Base-by-base conservation (phyloP, 257 asterid genomes). In the Perilla frutescens region DNA sequence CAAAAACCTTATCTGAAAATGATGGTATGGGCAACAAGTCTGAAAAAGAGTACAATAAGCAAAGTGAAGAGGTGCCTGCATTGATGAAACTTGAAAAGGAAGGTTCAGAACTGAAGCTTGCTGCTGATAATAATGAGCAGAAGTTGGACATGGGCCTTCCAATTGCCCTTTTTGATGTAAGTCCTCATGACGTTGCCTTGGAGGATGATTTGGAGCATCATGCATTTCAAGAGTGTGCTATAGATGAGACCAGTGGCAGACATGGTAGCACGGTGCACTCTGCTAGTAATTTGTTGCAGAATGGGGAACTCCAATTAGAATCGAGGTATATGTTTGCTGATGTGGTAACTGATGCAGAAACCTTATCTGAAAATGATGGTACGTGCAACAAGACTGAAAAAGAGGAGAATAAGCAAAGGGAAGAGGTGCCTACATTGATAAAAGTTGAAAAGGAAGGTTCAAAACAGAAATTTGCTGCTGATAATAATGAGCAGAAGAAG, bases 191-290 rank as follows among this genome's bases (percentile, higher is more conserved):
- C 39, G 55, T 72, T 62, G 70, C 58, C 47, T 73, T 72, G 83
- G 88, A 86, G 77, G 91, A 84, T 65, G 91, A 86, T 26, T 45
- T 66, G 72, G 90, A 92, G 65, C 77, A 77, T 73, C 89, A 87
- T 69, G 84, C 96, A 72, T 91, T 86, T 83, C 85, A 95, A 87
- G 98, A 91, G 74, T 92, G 96, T 83, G 77, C 96, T 65, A 78
- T 87, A 32, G 93, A 89, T 64, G 97, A 84, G 73, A 87, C 74
- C 48, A 86, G 70, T 78, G 79, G 68, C 59, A 71, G 75, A 73
- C 90, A 76, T 47, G 80, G 39, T 78, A 73, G 8, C 43, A 77
- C 71, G 75, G 63, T 59, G 72, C 84, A 72, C 32, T 70, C 73
- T 61, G 32, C 72, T 67, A 66, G 73, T 78, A 62, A 80, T 82